Conservation (phyloP, 129 eudicot species). For the Smallanthus sonchifolius region DNA sequence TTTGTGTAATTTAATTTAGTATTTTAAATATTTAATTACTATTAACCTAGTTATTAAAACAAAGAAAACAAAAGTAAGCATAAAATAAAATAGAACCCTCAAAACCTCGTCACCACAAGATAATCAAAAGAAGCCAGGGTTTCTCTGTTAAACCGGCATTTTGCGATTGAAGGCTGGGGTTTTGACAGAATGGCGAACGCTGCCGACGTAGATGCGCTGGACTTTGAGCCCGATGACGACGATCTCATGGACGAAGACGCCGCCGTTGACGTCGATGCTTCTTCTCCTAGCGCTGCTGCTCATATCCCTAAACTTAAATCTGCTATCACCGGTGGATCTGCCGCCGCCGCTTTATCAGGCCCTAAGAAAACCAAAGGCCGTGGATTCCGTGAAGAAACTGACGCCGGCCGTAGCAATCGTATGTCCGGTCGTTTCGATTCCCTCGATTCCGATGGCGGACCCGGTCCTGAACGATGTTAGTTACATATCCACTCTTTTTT, state of each 20-base stretch:
- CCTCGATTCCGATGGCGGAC: slow-evolving; percentile 81
- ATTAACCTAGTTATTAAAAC: too few relatives aligned
- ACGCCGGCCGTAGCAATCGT: slow-evolving; percentile 55
- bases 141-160: background rate
- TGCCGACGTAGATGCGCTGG: slow-evolving; percentile 80
- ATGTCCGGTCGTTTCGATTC: slow-evolving; percentile 80
- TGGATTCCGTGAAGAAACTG: slow-evolving; percentile 81
- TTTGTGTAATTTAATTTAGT: too few relatives aligned
- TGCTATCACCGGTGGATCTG: slow-evolving; percentile 73
- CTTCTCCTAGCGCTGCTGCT: slow-evolving; percentile 44
- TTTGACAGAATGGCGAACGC: slow-evolving; percentile 59
- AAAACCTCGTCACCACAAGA: background rate
- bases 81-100: background rate
- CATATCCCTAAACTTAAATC: slow-evolving; percentile 68
- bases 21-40: too few relatives aligned
- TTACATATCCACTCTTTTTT: background rate
- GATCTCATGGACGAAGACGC: slow-evolving; percentile 97
- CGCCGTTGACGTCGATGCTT: slow-evolving; percentile 44
- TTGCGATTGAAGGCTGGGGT: background rate
- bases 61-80: background rate
- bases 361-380: slow-evolving; percentile 85
- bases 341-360: slow-evolving; percentile 28
- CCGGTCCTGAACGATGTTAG: slow-evolving; percentile 97
- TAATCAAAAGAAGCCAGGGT: background rate
- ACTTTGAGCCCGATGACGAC: slow-evolving; percentile 94